Evolutionary conservation across 2,329 filamentous ascomycete genomes (phyloP), one percentile per base, ranked within the genome.

Genomic region (Colletotrichum zoysiae): DNA sequence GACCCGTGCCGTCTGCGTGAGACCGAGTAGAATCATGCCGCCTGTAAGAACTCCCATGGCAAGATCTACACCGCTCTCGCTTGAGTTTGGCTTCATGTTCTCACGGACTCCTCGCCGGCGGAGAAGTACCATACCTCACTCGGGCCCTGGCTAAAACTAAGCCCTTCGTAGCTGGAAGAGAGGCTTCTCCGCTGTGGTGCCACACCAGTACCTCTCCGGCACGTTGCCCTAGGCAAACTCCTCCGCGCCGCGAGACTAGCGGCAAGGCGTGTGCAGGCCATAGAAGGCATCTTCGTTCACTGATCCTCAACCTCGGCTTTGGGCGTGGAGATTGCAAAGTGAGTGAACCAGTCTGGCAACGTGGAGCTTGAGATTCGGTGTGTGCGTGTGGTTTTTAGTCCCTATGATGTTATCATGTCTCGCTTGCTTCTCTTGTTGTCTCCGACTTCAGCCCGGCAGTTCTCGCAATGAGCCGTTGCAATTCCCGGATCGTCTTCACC

Each of bases 131-230:
- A n/a, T 50, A 70, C 62, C 67, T 66, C 62, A 51, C 30, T 35
- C 30, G 67, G 67, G 18, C 67, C 67, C 38, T 58, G 51, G n/a
- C 67, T 65, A n/a, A 70, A 57, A 20, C 67, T 70, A 16, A 66
- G 40, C 33, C 64, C 55, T 51, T 48, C 18, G 9, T 64, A 16
- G 5, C 42, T 20, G 18, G 40, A 59, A n/a, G 53, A 48, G 6
- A 66, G 12, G 26, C 1, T 60, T 55, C 64, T 60, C n/a, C 40
- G n/a, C 55, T 66, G 64, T 16, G n/a, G 16, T 50, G 5, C 14
- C 14, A 11, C 18, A 12, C 5, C 12, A 26, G 12, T 40, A 20
- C 20, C 42, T 33, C 20, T 14, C 26, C 11, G 2, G 4, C 14
- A 9, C 20, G 16, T 33, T 6, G 23, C 12, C 9, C 51, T n/a